Conservation (phyloP, 2,329 filamentous ascomycete genomes). For the Rutstroemia sp. region DNA sequence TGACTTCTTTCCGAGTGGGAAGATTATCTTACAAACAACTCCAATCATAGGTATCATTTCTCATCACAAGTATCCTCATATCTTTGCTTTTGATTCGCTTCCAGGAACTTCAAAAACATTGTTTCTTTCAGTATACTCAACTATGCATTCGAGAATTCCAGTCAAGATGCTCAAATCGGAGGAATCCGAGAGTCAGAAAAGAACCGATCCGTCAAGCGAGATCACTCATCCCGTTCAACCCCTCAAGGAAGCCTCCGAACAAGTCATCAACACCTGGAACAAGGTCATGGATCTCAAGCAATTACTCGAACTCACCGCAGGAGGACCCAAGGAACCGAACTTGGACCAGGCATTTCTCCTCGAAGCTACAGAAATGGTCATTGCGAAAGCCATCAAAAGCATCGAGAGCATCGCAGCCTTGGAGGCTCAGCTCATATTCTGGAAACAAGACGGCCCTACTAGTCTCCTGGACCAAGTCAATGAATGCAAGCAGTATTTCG, state of each 20-base stretch:
- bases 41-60: no score
- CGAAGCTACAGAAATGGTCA: neutral
- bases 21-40: no score
- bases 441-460: neutral
- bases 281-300: neutral
- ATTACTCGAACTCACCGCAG: neutral
- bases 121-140: no score
- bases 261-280: neutral
- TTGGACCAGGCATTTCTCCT: neutral
- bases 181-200: no score
- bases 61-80: no score
- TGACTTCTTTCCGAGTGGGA: no score
- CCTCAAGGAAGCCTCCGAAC: neutral
- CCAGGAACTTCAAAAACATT: no score
- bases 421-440: neutral
- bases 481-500: neutral
- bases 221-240: neutral
- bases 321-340: neutral
- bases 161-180: no score
- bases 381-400: neutral
- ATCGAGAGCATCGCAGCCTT: neutral
- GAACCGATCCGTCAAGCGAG: no score
- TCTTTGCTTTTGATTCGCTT: no score
- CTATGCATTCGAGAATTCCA: no score
- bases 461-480: neutral